phyloP scores from a whole-genome alignment of 2,329 filamentous ascomycete species.

The Penicillium sp. region DNA sequence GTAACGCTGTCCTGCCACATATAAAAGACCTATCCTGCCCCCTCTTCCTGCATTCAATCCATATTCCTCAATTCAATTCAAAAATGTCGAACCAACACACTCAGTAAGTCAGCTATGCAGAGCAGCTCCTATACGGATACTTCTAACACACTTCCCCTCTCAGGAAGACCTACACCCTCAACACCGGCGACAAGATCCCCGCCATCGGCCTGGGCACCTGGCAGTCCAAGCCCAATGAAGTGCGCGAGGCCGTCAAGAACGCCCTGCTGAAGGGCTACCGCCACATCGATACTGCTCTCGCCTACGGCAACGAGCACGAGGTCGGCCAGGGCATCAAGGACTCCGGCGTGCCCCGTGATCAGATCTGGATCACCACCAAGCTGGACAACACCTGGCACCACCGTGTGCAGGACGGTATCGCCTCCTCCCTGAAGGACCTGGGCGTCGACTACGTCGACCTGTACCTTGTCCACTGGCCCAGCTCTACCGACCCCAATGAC shows the following conservation, averaged over 20 bases:
- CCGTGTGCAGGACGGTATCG: conserved; percentile 61
- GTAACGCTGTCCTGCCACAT: background rate
- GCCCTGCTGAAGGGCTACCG: conserved; percentile 54
- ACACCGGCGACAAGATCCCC: conserved; percentile 50
- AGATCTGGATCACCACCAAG: conserved; percentile 70
- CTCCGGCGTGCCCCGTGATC: conserved; percentile 63
- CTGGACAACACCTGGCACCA: conserved; percentile 65
- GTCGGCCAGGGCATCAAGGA: conserved; percentile 66
- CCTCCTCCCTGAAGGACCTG: conserved; percentile 62
- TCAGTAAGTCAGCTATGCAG: conserved; percentile 12
- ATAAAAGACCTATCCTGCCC: conserved; percentile 10
- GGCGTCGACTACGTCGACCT: conserved; percentile 68
- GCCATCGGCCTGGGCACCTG: conserved; percentile 56
- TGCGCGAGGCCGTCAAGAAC: conserved; percentile 48
- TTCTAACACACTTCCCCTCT: background rate
- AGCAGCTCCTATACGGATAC: background rate
- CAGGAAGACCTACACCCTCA: conserved; percentile 46
- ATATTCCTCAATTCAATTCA: conserved; percentile 5
- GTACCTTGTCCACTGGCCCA: conserved; percentile 70
- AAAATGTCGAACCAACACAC: conserved; percentile 26
- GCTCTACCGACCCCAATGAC: conserved; percentile 52
- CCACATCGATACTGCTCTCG: conserved; percentile 54
- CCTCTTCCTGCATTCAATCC: background rate
- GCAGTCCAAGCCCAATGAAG: conserved; percentile 55
- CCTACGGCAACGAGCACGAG: conserved; percentile 65